These are phyloP conservation scores for Fraxinus platypoda DNA, from an alignment of 305 asterid species.

Conservation along the genomic window DNA sequence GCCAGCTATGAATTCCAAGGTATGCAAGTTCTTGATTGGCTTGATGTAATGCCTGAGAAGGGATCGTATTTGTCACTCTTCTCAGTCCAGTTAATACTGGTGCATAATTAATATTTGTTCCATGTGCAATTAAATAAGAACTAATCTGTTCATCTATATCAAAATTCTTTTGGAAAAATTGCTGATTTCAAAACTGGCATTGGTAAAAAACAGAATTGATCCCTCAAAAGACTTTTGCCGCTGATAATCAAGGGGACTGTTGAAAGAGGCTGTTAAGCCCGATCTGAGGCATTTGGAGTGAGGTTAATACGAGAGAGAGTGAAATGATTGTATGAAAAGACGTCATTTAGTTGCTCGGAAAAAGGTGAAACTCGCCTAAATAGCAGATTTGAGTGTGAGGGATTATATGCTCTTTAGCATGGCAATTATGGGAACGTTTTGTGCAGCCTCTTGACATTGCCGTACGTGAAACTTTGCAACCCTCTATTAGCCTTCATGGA, in stretches of 20 bases:
- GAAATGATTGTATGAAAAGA: not conserved
- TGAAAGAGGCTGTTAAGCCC: not conserved
- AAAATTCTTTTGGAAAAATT: not conserved
- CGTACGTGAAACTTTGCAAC: not conserved
- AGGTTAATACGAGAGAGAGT: not conserved
- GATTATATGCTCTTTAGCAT: not conserved
- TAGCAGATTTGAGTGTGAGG: not conserved
- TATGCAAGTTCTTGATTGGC: not conserved
- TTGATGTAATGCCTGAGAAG: not conserved
- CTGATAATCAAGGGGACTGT: not conserved
- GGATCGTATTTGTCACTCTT: not conserved
- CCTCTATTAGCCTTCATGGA: not conserved
- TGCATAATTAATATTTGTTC: not conserved
- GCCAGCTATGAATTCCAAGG: not conserved
- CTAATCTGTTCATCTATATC: not conserved
- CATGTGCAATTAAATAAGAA: not conserved
- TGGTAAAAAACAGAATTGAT: not conserved
- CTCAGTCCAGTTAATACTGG: not conserved
- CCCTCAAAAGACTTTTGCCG: not conserved
- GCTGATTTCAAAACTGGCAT: not conserved
- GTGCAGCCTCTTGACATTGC: not conserved
- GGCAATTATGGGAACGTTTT: not conserved
- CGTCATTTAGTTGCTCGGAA: not conserved
- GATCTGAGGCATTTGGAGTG: not conserved
- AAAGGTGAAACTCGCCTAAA: not conserved